These are phyloP conservation scores for Lactarius deliciosus DNA, from an alignment of 768 basidiomycete species.

Conservation along the genomic window DNA sequence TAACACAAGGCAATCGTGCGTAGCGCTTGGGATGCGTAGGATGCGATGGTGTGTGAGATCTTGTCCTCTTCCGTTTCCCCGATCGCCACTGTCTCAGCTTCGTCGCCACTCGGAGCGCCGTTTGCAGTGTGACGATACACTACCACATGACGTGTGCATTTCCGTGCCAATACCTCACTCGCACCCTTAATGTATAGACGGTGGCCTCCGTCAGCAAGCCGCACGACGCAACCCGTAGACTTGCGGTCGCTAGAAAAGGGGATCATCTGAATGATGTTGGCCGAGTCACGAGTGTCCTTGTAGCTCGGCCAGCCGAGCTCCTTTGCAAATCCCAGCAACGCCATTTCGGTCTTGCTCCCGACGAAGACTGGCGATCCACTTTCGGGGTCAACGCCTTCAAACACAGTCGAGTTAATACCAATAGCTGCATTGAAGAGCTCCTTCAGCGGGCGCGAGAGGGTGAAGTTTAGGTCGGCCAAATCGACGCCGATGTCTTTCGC, in stretches of 20 bases:
- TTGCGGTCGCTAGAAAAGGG: slow-evolving; percentile 94
- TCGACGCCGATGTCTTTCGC: slow-evolving; percentile 86
- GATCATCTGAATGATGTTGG: slow-evolving; percentile 76
- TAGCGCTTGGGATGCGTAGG: slow-evolving; percentile 95
- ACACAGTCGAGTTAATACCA: slow-evolving; percentile 91
- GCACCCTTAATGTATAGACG: slow-evolving; percentile 91
- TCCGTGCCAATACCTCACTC: slow-evolving; percentile 85
- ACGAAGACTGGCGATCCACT: slow-evolving; percentile 64
- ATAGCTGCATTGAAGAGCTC: slow-evolving; percentile 82
- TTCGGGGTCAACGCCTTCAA: slow-evolving; percentile 72
- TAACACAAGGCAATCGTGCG: slow-evolving; percentile 95
- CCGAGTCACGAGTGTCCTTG: slow-evolving; percentile 59
- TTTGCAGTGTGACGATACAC: slow-evolving; percentile 44
- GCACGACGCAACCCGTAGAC: slow-evolving; percentile 89
- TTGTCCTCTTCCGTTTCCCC: slow-evolving; percentile 71
- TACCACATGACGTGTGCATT: slow-evolving; percentile 71
- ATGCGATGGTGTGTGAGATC: slow-evolving; percentile 90
- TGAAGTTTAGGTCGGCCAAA: slow-evolving; percentile 60
- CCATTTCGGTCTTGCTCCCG: slow-evolving; percentile 95
- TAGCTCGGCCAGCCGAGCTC: slow-evolving; percentile 77
- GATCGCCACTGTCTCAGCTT: slow-evolving; percentile 59
- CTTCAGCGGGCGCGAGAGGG: slow-evolving; percentile 59
- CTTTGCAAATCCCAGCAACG: slow-evolving; percentile 84
- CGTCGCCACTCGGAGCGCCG: slow-evolving; percentile 30
- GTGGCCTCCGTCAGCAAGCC: slow-evolving; percentile 49